Conservation (phyloP, 164 flowering plant genomes). For the Euptelea pleiosperma region DNA sequence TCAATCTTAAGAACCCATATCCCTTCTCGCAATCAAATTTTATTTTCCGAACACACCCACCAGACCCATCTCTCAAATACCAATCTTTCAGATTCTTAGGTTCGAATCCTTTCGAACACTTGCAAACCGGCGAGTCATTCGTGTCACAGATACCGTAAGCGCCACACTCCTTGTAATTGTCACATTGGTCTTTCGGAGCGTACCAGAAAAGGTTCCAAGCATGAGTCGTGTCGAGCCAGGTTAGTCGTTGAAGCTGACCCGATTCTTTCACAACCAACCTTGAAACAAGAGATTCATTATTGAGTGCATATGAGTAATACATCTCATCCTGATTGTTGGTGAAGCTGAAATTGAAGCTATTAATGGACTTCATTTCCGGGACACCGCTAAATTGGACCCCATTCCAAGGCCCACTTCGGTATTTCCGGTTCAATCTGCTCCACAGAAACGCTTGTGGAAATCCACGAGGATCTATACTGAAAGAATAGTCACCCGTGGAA, state of each 20-base stretch:
- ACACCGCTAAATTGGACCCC: conserved; percentile 56
- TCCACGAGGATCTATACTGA: conserved; percentile 28
- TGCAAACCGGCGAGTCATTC: conserved; percentile 16
- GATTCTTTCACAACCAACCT: conserved; percentile 27
- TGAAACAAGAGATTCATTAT: conserved; percentile 22
- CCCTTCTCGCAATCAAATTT: conserved; percentile 7
- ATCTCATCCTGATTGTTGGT: conserved; percentile 24
- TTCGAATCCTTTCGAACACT: conserved; percentile 22
- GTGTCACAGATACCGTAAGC: conserved; percentile 29
- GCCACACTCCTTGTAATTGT: conserved; percentile 29
- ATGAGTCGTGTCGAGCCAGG: conserved; percentile 15
- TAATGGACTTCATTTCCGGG: conserved; percentile 33
- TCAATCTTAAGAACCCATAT: conserved; percentile 19
- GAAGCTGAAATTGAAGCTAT: conserved; percentile 24
- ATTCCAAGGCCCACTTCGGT: conserved; percentile 62
- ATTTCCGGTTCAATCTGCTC: not conserved
- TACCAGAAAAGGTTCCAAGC: conserved; percentile 1
- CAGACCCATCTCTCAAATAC: conserved; percentile 14
- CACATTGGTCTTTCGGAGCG: conserved; percentile 30
- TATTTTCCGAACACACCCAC: conserved; percentile 20
- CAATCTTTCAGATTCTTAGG: conserved; percentile 18
- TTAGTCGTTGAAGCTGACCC: conserved; percentile 14
- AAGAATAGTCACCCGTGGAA: conserved; percentile 32
- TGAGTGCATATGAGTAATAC: conserved; percentile 27
- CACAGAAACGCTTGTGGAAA: conserved; percentile 29